phyloP scores from a whole-genome alignment of 306 rosid species.

The Vigna unguiculata region DNA sequence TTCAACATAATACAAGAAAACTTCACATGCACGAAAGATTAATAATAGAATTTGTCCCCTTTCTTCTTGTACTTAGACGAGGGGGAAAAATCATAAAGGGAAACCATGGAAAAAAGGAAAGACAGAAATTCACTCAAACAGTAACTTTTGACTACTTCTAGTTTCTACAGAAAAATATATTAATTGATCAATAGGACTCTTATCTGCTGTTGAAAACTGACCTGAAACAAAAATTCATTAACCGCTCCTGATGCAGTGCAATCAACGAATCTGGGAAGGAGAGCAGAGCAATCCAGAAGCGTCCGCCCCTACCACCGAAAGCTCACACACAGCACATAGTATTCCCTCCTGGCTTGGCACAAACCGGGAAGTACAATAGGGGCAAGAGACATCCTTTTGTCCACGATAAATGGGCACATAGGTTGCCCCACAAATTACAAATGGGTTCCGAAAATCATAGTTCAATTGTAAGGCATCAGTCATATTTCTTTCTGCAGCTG shows the following conservation, averaged over 20 bases:
- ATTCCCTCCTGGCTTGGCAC: conserved; percentile 82
- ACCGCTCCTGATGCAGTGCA: conserved; percentile 44
- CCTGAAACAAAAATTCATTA: conserved; percentile 48
- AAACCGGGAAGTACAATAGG: conserved; percentile 87
- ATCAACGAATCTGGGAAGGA: conserved; percentile 84
- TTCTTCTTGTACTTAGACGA: conserved; percentile 32
- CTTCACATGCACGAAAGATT: conserved; percentile 45
- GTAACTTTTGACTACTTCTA: conserved; percentile 44
- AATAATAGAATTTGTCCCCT: conserved; percentile 36
- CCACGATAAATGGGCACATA: conserved; percentile 90
- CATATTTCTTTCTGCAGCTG: conserved; percentile 92
- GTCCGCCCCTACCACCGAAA: conserved; percentile 86
- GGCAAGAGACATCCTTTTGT: conserved; percentile 87
- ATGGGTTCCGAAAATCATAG: conserved; percentile 92
- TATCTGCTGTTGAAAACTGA: conserved; percentile 49
- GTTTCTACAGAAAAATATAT: conserved; percentile 50
- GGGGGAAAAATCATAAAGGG: conserved; percentile 39
- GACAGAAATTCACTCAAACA: conserved; percentile 43
- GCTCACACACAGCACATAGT: conserved; percentile 84
- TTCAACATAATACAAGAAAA: conserved; percentile 44
- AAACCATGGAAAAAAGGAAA: conserved; percentile 37
- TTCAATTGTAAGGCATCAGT: conserved; percentile 73
- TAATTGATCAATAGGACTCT: conserved; percentile 41
- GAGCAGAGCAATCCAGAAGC: conserved; percentile 94
- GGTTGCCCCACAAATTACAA: conserved; percentile 89